A percentile compares a stretch with the other conserved stretches of the same genome.
Conservation (phyloP, 352 stramenopile genomes). For the Pythium grandisporangium region DNA sequence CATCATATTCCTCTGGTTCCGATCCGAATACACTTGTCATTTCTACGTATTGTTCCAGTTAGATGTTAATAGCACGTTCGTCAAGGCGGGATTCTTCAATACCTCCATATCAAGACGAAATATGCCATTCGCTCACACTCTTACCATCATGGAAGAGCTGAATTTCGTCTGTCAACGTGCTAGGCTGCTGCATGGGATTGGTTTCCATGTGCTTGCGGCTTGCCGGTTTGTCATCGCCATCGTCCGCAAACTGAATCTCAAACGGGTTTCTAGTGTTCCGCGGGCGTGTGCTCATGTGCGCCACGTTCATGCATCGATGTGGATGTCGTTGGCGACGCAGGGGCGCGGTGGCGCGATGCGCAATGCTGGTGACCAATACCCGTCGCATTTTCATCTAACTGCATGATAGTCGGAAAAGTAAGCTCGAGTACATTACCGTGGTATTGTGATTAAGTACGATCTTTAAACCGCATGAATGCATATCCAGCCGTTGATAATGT, state of each 20-base stretch:
- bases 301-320: background rate
- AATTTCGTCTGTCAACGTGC: slow-evolving; percentile 22
- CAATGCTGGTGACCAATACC: no score
- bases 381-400: no score
- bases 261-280: slow-evolving; percentile 21
- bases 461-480: no score
- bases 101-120: background rate
- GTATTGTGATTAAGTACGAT: no score
- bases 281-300: background rate
- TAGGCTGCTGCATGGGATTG: slow-evolving; percentile 8
- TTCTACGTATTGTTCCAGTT: no score
- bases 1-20: slow-evolving; percentile 24
- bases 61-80: no score
- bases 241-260: slow-evolving; percentile 28
- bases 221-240: background rate
- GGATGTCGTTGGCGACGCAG: background rate
- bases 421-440: background rate
- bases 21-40: slow-evolving; percentile 42
- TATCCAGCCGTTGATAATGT: no score
- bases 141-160: slow-evolving; percentile 31
- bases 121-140: background rate
- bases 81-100: background rate
- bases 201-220: slow-evolving; percentile 10
- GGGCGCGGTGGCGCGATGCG: background rate
- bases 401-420: no score